These are phyloP conservation scores for Sporobolomyces pararoseus DNA, from an alignment of 768 basidiomycete genomes.

Conservation along the genomic window DNA sequence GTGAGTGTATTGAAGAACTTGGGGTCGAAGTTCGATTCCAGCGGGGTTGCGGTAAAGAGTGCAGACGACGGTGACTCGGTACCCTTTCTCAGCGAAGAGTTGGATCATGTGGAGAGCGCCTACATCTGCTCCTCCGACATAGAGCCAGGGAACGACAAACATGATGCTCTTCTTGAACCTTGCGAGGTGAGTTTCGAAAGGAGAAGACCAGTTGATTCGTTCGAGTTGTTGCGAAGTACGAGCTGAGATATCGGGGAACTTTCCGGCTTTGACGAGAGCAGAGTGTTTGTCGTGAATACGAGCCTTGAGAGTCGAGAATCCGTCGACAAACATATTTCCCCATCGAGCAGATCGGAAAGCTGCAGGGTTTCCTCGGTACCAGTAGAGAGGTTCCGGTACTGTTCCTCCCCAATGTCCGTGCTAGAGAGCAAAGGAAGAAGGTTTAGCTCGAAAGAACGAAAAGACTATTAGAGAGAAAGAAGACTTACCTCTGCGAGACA, in stretches of 20 bases:
- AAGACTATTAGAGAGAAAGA: too few relatives aligned
- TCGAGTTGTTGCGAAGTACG: constrained; percentile 25
- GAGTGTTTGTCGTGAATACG: constrained; percentile 26
- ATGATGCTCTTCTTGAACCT: constrained; percentile 37
- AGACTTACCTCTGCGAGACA: constrained; percentile 33
- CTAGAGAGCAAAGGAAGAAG: neutral
- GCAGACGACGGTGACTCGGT: constrained; percentile 39
- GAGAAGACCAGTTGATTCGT: constrained; percentile 27
- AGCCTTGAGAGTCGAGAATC: constrained; percentile 14
- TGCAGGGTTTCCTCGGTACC: constrained; percentile 36
- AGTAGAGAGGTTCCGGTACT: constrained; percentile 27
- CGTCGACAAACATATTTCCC: constrained; percentile 41
- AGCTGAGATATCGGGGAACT: constrained; percentile 16
- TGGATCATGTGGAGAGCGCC: constrained; percentile 35
- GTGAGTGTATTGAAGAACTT: constrained; percentile 37
- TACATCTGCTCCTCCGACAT: constrained; percentile 41
- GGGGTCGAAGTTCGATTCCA: constrained; percentile 34
- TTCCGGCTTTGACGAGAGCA: constrained; percentile 1
- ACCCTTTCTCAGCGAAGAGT: constrained; percentile 27
- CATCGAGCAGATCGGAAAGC: constrained; percentile 30
- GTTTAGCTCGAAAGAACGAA: neutral
- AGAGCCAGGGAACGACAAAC: constrained; percentile 41
- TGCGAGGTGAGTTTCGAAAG: constrained; percentile 18
- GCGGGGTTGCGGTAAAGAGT: constrained; percentile 28
- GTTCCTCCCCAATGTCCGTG: constrained; percentile 39